Conservation (phyloP, 768 basidiomycete genomes). For the Mycena latifolia region DNA sequence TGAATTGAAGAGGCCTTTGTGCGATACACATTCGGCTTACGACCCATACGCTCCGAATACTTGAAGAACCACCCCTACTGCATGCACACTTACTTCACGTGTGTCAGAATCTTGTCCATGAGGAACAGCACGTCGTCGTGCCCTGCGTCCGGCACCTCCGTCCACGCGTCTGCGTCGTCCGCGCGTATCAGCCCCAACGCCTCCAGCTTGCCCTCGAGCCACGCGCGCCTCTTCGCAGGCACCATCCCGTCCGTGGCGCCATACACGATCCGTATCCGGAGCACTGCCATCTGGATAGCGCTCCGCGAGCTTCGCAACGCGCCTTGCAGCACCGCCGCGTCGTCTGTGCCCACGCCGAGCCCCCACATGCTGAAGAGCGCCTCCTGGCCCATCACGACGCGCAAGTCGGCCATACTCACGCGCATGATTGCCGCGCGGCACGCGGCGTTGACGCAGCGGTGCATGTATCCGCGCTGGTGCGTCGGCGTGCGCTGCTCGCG, state of each 20-base stretch:
- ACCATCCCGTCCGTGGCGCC: constrained; percentile 12
- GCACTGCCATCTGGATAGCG: not conserved
- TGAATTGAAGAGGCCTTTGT: too few species aligned
- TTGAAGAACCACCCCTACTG: too few species aligned
- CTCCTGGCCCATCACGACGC: constrained; percentile 33
- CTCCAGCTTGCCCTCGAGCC: too few species aligned
- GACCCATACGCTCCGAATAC: too few species aligned
- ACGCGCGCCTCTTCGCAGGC: too few species aligned
- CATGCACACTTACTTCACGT: too few species aligned
- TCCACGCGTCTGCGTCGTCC: too few species aligned
- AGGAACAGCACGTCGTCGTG: too few species aligned
- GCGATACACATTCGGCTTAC: too few species aligned
- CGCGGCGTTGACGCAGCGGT: constrained; percentile 13
- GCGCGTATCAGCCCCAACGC: too few species aligned
- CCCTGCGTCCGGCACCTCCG: too few species aligned
- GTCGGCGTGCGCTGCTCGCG: constrained; percentile 11
- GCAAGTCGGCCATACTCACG: constrained; percentile 16
- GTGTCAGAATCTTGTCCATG: too few species aligned
- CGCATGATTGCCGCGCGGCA: constrained; percentile 13
- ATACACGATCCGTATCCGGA: constrained; percentile 20
- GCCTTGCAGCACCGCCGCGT: constrained; percentile 8
- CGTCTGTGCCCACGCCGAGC: constrained; percentile 23
- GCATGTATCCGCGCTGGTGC: constrained; percentile 23
- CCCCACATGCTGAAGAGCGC: constrained; percentile 34
- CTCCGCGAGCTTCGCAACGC: constrained; percentile 20